Evolutionary conservation across 495 filamentous ascomycete species (phyloP), one percentile per base, ranked within the genome.

Genomic region (Penicillium lagena): DNA sequence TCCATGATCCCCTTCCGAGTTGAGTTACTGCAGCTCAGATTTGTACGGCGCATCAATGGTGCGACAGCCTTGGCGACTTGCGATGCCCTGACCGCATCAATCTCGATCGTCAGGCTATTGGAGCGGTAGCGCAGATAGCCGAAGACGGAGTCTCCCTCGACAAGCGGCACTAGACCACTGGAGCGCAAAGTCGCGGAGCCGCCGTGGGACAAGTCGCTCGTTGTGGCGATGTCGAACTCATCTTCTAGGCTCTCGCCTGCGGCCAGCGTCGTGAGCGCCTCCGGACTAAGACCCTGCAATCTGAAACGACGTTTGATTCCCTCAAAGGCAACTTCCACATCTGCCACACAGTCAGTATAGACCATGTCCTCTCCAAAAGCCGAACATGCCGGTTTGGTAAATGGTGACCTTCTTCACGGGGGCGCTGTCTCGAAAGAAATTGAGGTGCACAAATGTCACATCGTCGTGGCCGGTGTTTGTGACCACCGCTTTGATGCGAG

Each of bases 321-420:
- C 37, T 75, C 65, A 54, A 86, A 85, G 2, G 64, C 54, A 10
- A 84, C 49, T 52, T 73, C 63, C 15, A 56, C 61, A 42, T 59
- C 78, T 82, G 39, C 2, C 40, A 15, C 30, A 35, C 1, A 38
- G 13, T 53, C 27, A 34, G 39, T 9, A 28, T 49, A 12, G 10
- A 8, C 30, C 30, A 7, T 1, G 7, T 12, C 4, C 12, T 22
- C 7, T 10, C 7, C 1, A 33, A 12, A 12, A 10, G 27, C 6
- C 12, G 27, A 29, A 68, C 63, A 52, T 68, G 76, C 77, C 60
- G 40, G 72, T 63, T 41, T 71, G 66, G 59, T 64, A 81, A 35
- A 85, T 64, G 12, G 56, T 54, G 30, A 82, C 71, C 69, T 85
- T 85, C 66, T 85, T 70, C 7, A 83, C 76, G 0, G 80, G 71